Percentiles rank a stretch among this genome's conserved stretches.
Conservation (phyloP, 2,329 filamentous ascomycete genomes). For the Incumbomyces delicatus region DNA sequence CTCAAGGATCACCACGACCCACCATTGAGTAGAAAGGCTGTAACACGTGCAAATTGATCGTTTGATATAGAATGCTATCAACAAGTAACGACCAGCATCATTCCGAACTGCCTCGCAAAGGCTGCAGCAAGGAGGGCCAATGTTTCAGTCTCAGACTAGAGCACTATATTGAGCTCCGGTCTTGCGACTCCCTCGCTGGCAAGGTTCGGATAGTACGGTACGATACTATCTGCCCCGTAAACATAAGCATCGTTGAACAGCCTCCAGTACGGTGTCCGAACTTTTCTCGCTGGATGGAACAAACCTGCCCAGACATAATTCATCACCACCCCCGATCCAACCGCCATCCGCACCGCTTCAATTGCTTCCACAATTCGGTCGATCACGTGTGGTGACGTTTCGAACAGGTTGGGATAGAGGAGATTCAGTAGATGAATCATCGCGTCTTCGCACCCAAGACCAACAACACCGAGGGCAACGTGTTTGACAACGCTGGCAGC, state of each 20-base stretch:
- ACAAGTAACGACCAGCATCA: too few relatives aligned
- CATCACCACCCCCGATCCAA: constrained; percentile 84
- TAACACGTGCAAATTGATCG: too few relatives aligned
- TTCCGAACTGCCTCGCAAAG: too few relatives aligned
- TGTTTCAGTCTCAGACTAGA: constrained; percentile 27
- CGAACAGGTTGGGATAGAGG: constrained; percentile 92
- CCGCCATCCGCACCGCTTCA: constrained; percentile 85
- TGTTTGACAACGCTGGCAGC: constrained; percentile 96
- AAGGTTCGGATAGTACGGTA: constrained; percentile 87
- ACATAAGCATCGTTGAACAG: constrained; percentile 97
- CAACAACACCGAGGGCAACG: constrained; percentile 92
- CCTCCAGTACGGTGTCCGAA: constrained; percentile 89
- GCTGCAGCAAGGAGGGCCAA: too few relatives aligned
- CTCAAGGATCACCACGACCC: too few relatives aligned
- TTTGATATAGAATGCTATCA: too few relatives aligned
- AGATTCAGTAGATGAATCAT: constrained; percentile 97
- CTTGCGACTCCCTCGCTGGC: constrained; percentile 70
- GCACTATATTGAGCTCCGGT: constrained; percentile 71
- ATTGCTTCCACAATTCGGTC: constrained; percentile 96
- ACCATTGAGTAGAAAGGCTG: too few relatives aligned
- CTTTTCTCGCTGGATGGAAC: constrained; percentile 93
- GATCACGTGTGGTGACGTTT: constrained; percentile 96
- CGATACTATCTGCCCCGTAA: constrained; percentile 83
- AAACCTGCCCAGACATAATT: constrained; percentile 98
- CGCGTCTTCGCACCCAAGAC: constrained; percentile 91